Evolutionary conservation across 441 rosid species (phyloP), one percentile per base, ranked within the genome.

Genomic region (Populus hybrid): DNA sequence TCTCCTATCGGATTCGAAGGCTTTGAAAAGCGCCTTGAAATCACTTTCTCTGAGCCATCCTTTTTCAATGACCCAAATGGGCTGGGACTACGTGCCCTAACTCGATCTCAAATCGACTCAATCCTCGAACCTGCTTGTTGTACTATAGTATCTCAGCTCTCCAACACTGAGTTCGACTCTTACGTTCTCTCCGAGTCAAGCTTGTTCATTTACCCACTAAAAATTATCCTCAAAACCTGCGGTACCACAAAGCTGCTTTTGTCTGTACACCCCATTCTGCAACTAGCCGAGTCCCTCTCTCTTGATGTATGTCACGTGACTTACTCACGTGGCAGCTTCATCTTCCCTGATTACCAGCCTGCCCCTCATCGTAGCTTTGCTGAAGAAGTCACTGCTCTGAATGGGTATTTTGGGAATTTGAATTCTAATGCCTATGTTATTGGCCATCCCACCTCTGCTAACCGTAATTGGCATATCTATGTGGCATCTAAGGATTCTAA

Each of bases 181-280:
- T 92, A 89, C 71, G 90, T 92, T 6, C 90, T 92, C 76, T 92
- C 97, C 9, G 94, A 92, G 87, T 92, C 94, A 4, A 90, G 97
- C 78, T 86, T 89, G 70, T 93, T 94, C 77, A 86, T 94, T 4
- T 94, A 89, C 82, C 97, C 98, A 7, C 83, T 90, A 10, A 94
- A 90, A 79, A 82, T 92, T 79, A 88, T 93, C 77, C 87, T 94
- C 85, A 94, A 94, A 82, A 93, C 99, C 18, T 94, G 98, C 70
- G 97, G 98, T 63, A 93, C 98, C n/a, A 94, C 98, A 2, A 92
- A 89, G 80, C 90, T 94, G 40, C 97, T 93, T 68, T 87, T 88
- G 73, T 90, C 99, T 53, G 78, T 94, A 80, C 83, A 83, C 53
- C 93, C 99, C 10, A 77, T 94, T 83, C 76, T 90, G 68, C 76